Evolutionary conservation across 768 basidiomycete species (phyloP), one percentile per base, ranked within the genome.

Genomic region (Phanerochaete carnosa): DNA sequence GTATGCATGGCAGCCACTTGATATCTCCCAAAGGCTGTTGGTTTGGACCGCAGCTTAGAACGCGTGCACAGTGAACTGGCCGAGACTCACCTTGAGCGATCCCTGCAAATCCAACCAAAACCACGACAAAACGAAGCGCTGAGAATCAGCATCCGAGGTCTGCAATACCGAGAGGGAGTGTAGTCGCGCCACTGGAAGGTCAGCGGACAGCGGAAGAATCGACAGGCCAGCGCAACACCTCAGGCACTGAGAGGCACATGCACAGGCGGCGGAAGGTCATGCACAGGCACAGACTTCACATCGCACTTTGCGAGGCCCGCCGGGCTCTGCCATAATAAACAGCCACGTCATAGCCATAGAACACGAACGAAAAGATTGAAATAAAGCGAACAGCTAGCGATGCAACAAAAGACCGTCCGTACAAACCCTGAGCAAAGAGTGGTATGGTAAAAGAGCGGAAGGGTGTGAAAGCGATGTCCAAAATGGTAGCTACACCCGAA

Each of bases 331-430:
- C n/a, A n/a, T n/a, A n/a, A n/a, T n/a, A 19, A 12, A 43, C 39
- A 43, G 8, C 33, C 33, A 43, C 19, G 39, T 19, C 39, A 43
- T 43, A 43, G 11, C 39, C 39, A 43, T 43, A 43, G 4, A 43
- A 43, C 39, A 43, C 6, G 39, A 19, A 4, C 39, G 39, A 43
- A 43, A 43, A 43, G 28, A 49, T 25, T 25, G 47, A 26, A 49
- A 49, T 25, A 49, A 25, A 49, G 28, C 25, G 47, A 25, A n/a
- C n/a, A 46, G 19, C 23, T 26, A 26, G 47, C 47, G 47, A 49
- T 49, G 28, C 25, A 26, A 49, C 25, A 49, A 13, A 29, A 55
- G 37, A 43, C 54, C 54, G 54, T 55, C 54, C 54, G n/a, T 55
- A 55, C 54, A n/a, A 55, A 43, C 33, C 26, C 54, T 32, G 12